Evolutionary conservation across 441 rosid genomes (phyloP).

Genomic region (Populus hybrid): DNA sequence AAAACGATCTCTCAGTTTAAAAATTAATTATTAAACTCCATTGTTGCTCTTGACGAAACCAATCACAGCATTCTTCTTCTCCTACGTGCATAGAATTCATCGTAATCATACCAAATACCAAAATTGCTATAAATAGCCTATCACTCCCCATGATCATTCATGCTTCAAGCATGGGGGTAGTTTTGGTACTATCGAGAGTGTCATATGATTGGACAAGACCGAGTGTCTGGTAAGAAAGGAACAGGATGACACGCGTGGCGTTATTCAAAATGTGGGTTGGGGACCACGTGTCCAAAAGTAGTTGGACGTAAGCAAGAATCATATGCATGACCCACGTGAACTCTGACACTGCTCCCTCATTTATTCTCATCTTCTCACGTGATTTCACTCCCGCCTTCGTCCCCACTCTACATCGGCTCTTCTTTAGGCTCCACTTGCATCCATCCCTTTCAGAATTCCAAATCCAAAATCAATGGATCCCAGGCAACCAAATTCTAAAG

Average conservation of each 20-base stretch:
- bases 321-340: constrained; percentile 29
- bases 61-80: neutral
- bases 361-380: constrained; percentile 11
- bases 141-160: neutral
- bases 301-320: constrained; percentile 8
- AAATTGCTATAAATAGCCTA: neutral
- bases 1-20: no score
- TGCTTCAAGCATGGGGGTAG: neutral
- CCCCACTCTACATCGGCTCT: neutral
- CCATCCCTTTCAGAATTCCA: neutral
- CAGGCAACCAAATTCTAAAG: no score
- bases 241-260: constrained; percentile 24
- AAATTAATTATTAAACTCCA: neutral
- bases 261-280: neutral
- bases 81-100: neutral
- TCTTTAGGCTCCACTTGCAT: neutral
- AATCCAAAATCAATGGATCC: neutral
- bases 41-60: neutral
- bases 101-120: neutral
- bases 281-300: constrained; percentile 8
- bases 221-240: constrained; percentile 10
- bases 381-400: constrained; percentile 5
- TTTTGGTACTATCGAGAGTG: neutral
- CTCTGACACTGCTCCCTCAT: constrained; percentile 3
- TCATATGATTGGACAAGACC: constrained; percentile 28